Percentiles rank a stretch among this genome's conserved stretches.
Evolutionary conservation across 306 rosid species (phyloP).

Genomic region (Vicia villosa): DNA sequence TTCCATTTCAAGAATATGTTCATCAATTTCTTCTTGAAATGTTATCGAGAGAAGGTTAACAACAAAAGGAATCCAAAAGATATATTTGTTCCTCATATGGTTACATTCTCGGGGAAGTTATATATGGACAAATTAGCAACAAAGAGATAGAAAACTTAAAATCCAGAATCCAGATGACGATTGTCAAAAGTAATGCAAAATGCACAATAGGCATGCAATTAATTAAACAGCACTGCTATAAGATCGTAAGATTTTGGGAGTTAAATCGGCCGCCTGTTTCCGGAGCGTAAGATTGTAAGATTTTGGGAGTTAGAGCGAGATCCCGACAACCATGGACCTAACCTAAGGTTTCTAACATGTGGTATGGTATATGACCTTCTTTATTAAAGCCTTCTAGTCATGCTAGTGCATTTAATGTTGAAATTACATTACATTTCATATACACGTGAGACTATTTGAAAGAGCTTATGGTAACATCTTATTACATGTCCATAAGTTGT

Average conservation of each 20-base stretch:
- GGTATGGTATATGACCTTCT: too few relatives aligned
- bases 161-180: conserved; percentile 10
- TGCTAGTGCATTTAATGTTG: background rate
- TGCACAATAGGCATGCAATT: background rate
- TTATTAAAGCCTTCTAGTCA: conserved; percentile 1
- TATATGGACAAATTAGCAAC: conserved; percentile 1
- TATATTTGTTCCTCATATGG: conserved; percentile 1
- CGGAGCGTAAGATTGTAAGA: too few relatives aligned
- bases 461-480: background rate
- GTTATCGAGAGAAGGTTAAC: background rate
- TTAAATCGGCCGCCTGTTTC: too few relatives aligned
- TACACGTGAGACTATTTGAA: background rate
- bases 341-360: background rate
- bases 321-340: too few relatives aligned
- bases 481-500: background rate
- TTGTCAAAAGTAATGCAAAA: background rate
- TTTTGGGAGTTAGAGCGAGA: too few relatives aligned
- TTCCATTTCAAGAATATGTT: conserved; percentile 21
- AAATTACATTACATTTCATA: background rate
- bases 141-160: background rate
- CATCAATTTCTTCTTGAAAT: conserved; percentile 6
- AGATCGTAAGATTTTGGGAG: too few relatives aligned
- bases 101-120: conserved; percentile 19
- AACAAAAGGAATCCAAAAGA: background rate
- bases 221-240: background rate